These are phyloP conservation scores for Vanrija humicola DNA, from an alignment of 1,284 basidiomycete species.

Conservation along the genomic window DNA sequence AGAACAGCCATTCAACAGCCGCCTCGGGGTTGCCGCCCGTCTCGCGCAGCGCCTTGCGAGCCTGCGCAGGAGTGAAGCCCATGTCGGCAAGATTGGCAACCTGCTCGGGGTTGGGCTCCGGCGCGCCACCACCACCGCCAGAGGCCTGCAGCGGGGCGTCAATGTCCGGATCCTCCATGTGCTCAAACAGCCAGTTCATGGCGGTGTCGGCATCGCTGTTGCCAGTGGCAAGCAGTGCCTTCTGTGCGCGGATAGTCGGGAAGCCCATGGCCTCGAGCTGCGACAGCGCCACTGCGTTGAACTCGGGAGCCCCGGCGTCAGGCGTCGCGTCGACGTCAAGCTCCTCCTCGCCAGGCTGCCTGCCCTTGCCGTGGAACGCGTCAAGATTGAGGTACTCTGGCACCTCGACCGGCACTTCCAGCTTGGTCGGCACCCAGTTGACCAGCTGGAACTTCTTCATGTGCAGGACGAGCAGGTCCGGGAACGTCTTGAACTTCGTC, in stretches of 20 bases:
- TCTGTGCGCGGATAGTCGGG: slow-evolving; percentile 73
- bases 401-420: slow-evolving; percentile 83
- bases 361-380: slow-evolving; percentile 65
- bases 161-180: slow-evolving; percentile 94
- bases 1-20: slow-evolving; percentile 97
- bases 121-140: slow-evolving; percentile 22
- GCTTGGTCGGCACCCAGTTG: slow-evolving; percentile 95
- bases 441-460: slow-evolving; percentile 93
- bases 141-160: slow-evolving; percentile 67
- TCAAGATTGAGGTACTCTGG: slow-evolving; percentile 64
- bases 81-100: slow-evolving; percentile 77
- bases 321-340: slow-evolving; percentile 59
- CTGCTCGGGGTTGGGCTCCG: slow-evolving; percentile 64
- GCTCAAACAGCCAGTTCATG: slow-evolving; percentile 92
- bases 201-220: slow-evolving; percentile 73
- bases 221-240: slow-evolving; percentile 84
- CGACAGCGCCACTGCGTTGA: slow-evolving; percentile 67
- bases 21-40: slow-evolving; percentile 74
- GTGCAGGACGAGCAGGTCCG: slow-evolving; percentile 81
- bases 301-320: slow-evolving; percentile 49
- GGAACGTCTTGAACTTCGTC: slow-evolving; percentile 79
- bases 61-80: slow-evolving; percentile 85
- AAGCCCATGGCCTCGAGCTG: slow-evolving; percentile 86
- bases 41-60: slow-evolving; percentile 79
- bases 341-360: slow-evolving; percentile 68